phyloP scores from a whole-genome alignment of 73 alveolate species.

The Paramecium pentaurelia region DNA sequence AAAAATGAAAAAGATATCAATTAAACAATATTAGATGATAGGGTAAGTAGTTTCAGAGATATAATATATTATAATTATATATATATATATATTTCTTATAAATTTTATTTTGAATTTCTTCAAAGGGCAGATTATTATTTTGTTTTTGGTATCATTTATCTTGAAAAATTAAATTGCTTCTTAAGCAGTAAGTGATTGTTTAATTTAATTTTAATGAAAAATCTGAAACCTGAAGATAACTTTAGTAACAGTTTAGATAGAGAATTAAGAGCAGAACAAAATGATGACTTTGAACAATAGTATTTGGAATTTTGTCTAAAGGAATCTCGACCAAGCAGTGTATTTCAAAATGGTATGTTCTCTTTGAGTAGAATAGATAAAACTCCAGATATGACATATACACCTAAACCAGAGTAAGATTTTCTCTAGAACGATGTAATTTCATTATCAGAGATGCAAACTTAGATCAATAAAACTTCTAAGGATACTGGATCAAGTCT shows the following conservation, averaged over 20 bases:
- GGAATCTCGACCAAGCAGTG: not conserved
- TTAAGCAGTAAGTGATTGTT: not conserved
- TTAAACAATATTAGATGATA: not conserved
- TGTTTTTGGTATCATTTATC: not conserved
- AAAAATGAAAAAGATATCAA: not conserved
- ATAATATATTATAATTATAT: too few relatives aligned
- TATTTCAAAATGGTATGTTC: not conserved
- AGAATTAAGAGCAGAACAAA: not conserved
- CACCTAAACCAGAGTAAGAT: not conserved
- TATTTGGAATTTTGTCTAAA: not conserved
- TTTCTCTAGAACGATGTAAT: not conserved
- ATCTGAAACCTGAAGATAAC: not conserved
- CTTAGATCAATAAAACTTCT: not conserved
- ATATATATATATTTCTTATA: not conserved
- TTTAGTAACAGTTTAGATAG: not conserved
- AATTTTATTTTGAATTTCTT: not conserved
- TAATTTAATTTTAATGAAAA: not conserved
- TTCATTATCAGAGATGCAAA: not conserved
- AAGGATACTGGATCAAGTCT: not conserved
- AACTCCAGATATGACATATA: not conserved
- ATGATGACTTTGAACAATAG: slow-evolving; percentile 23
- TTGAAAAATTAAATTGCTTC: not conserved
- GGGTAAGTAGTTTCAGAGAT: not conserved
- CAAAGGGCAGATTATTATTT: not conserved
- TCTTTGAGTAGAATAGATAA: not conserved